phyloP scores from a whole-genome alignment of 306 rosid species.

The Vigna angularis region DNA sequence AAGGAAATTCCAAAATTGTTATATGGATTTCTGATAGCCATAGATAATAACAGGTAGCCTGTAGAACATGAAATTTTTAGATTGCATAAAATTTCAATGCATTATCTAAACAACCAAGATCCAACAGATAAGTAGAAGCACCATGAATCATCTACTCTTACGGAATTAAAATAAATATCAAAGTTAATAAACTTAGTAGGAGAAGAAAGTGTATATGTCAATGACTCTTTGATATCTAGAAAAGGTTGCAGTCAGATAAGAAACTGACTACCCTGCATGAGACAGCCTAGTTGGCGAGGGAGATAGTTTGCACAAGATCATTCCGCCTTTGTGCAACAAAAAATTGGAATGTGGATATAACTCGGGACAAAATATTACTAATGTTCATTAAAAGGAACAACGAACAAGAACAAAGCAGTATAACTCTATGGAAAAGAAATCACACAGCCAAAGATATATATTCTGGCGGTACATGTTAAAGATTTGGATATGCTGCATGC shows the following conservation, averaged over 20 bases:
- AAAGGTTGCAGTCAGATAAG: constrained; percentile 18
- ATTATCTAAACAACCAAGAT: constrained; percentile 7
- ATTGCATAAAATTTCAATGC: constrained; percentile 1
- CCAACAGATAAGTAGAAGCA: background rate
- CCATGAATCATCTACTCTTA: background rate
- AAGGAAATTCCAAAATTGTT: constrained; percentile 18
- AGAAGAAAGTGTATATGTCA: background rate
- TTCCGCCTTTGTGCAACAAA: background rate
- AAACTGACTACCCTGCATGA: background rate
- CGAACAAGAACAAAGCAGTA: background rate
- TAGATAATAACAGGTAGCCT: background rate
- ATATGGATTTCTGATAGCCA: background rate
- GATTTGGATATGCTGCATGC: background rate
- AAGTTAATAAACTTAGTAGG: background rate
- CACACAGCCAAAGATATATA: background rate
- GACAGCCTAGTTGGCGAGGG: background rate
- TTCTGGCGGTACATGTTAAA: background rate
- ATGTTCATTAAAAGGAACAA: constrained; percentile 1
- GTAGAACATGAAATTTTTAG: constrained; percentile 7
- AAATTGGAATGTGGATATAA: background rate
- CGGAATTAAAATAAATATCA: background rate
- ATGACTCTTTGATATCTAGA: background rate
- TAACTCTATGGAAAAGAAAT: background rate
- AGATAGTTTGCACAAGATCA: background rate
- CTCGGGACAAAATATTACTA: background rate